Percentiles rank a stretch among this genome's conserved stretches.
Evolutionary conservation across 169 alveolate species (phyloP).

Genomic region (Cryptosporidium ubiquitum): DNA sequence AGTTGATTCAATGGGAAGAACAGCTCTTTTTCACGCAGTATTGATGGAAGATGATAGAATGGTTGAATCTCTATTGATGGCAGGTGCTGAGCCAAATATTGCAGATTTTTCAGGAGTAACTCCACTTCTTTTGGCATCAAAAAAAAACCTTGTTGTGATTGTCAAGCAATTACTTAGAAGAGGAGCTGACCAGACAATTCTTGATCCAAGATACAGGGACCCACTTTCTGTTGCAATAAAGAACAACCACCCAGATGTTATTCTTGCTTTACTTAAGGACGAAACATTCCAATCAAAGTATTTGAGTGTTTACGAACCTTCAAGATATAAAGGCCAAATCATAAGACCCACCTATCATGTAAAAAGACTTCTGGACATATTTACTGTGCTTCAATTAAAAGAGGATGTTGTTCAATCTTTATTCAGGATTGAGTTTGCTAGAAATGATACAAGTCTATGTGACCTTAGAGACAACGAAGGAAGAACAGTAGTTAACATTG

Average conservation of each 20-base stretch:
- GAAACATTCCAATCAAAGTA: conserved; percentile 31
- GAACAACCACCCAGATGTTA: conserved; percentile 44
- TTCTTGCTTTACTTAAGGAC: conserved; percentile 34
- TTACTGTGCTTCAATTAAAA: conserved; percentile 44
- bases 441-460: conserved; percentile 67
- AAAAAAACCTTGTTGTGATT: conserved; percentile 19
- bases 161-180: conserved; percentile 21
- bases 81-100: conserved; percentile 72
- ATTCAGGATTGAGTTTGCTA: conserved; percentile 39
- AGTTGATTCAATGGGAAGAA: conserved; percentile 61
- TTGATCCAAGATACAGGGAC: conserved; percentile 43
- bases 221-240: conserved; percentile 58
- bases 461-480: conserved; percentile 59
- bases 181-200: conserved; percentile 59
- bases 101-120: conserved; percentile 60
- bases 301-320: conserved; percentile 31
- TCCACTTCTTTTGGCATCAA: conserved; percentile 55
- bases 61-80: conserved; percentile 25
- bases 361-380: conserved; percentile 39
- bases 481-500: conserved; percentile 40
- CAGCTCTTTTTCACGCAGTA: conserved; percentile 67
- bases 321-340: conserved; percentile 38
- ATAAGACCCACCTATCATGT: conserved; percentile 54
- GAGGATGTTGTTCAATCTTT: conserved; percentile 8
- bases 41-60: conserved; percentile 64